phyloP scores from a whole-genome alignment of 352 stramenopile species.

The Elongisporangium undulatum region DNA sequence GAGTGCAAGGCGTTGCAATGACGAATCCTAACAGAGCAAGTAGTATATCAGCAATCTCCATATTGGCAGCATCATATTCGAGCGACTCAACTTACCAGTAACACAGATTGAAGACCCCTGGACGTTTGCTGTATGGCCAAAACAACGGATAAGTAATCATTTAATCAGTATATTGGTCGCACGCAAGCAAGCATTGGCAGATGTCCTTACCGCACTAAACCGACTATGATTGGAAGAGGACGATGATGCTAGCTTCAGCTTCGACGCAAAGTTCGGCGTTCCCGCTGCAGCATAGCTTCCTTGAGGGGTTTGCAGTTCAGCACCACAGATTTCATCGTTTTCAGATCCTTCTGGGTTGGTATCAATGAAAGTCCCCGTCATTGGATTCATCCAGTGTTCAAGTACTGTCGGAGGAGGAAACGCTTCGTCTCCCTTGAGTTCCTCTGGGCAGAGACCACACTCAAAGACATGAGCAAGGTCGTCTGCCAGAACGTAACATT shows the following conservation, averaged over 20 bases:
- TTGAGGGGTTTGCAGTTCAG: constrained; percentile 30
- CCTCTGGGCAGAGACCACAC: constrained; percentile 46
- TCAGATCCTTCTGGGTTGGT: constrained; percentile 16
- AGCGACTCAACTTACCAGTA: constrained; percentile 13
- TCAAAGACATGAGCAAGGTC: constrained; percentile 66
- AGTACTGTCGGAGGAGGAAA: constrained; percentile 15
- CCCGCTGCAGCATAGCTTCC: constrained; percentile 31
- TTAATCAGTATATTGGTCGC: not conserved
- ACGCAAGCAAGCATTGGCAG: not conserved
- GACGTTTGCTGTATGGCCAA: not conserved
- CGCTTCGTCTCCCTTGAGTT: constrained; percentile 37
- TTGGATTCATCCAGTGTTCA: constrained; percentile 38
- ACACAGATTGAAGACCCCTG: not conserved
- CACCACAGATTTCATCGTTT: constrained; percentile 17
- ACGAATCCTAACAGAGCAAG: constrained; percentile 36
- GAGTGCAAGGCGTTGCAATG: constrained; percentile 52
- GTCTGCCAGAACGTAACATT: constrained; percentile 85
- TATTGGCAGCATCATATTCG: not conserved
- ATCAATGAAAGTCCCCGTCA: constrained; percentile 52
- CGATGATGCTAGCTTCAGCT: not conserved
- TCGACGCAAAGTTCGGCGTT: constrained; percentile 29
- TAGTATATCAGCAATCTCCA: not conserved
- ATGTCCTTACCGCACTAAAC: not conserved
- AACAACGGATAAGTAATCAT: too few species aligned
- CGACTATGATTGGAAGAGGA: not conserved